Conservation (phyloP, 2,329 filamentous ascomycete genomes). For the Monosporascus sp. region DNA sequence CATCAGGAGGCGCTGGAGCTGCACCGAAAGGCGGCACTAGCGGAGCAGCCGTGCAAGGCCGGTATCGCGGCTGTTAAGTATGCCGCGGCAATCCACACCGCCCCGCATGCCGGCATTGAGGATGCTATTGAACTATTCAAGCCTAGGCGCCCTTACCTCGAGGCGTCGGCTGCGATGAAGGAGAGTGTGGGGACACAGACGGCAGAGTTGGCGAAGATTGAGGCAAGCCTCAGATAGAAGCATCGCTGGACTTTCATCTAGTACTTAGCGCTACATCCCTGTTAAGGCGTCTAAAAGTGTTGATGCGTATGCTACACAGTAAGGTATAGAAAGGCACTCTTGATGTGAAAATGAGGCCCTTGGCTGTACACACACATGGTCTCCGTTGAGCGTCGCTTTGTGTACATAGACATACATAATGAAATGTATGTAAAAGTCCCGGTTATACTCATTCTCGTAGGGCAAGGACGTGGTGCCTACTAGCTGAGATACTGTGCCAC, state of each 20-base stretch:
- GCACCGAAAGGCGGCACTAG: constrained; percentile 57
- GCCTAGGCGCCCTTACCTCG: constrained; percentile 58
- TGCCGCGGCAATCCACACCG: constrained; percentile 56
- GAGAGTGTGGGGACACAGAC: constrained; percentile 34
- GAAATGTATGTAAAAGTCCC: too few species aligned
- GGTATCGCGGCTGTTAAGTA: constrained; percentile 67
- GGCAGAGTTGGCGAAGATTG: constrained; percentile 28
- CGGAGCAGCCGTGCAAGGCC: constrained; percentile 60
- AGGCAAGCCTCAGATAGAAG: constrained; percentile 16
- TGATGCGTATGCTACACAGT: too few species aligned
- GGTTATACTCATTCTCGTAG: too few species aligned
- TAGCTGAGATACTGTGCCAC: too few species aligned
- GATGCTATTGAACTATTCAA: constrained; percentile 52
- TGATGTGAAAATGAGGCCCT: too few species aligned
- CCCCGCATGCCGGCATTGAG: constrained; percentile 53
- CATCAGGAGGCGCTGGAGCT: constrained; percentile 52
- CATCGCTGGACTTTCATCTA: neutral
- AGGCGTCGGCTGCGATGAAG: constrained; percentile 39
- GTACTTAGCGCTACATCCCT: neutral
- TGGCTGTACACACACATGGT: too few species aligned
- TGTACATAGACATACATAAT: too few species aligned
- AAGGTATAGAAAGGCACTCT: too few species aligned
- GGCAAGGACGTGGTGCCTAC: too few species aligned
- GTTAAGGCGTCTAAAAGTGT: too few species aligned
- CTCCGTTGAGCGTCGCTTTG: too few species aligned